Percentiles rank a stretch among this genome's conserved stretches.
phyloP scores from a whole-genome alignment of 257 asterid species.

The Fraxinus quadrangulata region DNA sequence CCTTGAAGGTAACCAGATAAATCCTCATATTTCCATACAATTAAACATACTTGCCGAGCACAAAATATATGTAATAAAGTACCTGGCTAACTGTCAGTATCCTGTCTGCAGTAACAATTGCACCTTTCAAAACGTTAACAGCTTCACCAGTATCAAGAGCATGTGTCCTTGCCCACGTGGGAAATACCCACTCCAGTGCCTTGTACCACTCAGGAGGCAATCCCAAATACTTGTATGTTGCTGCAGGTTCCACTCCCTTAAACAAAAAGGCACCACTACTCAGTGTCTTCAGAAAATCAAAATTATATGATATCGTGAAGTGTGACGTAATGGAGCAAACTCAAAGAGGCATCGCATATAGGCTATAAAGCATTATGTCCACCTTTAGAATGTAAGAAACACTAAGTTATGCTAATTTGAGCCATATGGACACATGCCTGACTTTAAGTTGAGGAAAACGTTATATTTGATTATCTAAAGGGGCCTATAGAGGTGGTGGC shows the following conservation, averaged over 20 bases:
- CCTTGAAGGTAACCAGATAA: slow-evolving; percentile 3
- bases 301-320: background rate
- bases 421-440: background rate
- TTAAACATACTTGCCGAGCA: background rate
- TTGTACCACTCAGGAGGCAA: slow-evolving; percentile 90
- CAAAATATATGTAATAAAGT: background rate
- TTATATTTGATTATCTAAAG: background rate
- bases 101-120: slow-evolving; percentile 89
- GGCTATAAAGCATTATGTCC: background rate
- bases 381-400: background rate
- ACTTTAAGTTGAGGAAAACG: background rate
- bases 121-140: slow-evolving; percentile 86
- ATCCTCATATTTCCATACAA: background rate
- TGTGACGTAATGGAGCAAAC: background rate
- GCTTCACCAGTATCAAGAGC: slow-evolving; percentile 99
- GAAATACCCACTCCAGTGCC: slow-evolving; percentile 94
- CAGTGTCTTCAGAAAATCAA: background rate
- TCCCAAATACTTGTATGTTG: slow-evolving; percentile 68
- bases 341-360: background rate
- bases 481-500: background rate
- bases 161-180: slow-evolving; percentile 95
- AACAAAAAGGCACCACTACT: slow-evolving; percentile 17
- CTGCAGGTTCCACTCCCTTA: slow-evolving; percentile 95
- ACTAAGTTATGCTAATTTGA: background rate
- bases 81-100: slow-evolving; percentile 97